Conservation (phyloP, 2,329 filamentous ascomycete species). For the Cytospora leucostoma region DNA sequence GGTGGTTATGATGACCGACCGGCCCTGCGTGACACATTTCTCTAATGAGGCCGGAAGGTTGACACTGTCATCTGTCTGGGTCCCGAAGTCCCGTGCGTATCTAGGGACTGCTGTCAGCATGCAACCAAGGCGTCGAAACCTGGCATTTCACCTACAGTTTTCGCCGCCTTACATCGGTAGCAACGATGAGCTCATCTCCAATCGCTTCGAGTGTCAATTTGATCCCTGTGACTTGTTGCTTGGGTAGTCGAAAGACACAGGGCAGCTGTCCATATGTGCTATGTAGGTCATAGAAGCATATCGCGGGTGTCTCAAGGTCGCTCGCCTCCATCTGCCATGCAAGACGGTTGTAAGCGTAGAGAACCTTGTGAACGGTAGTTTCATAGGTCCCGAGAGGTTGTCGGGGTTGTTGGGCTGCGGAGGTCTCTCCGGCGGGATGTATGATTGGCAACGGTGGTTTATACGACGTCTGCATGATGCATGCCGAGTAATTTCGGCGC, state of each 20-base stretch:
- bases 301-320: background rate
- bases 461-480: background rate
- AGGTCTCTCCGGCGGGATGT: background rate
- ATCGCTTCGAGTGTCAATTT: background rate
- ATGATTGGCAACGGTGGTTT: no score
- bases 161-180: background rate
- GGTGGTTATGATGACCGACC: slow-evolving; percentile 3
- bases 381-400: background rate
- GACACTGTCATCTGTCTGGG: background rate
- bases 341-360: slow-evolving; percentile 7
- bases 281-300: slow-evolving; percentile 3
- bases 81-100: background rate
- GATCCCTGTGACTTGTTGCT: background rate
- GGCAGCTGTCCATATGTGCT: background rate
- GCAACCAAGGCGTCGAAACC: background rate
- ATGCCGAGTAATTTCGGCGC: background rate
- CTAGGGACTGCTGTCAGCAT: background rate
- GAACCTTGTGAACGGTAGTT: background rate
- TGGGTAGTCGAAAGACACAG: background rate
- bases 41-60: background rate
- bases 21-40: background rate
- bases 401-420: background rate
- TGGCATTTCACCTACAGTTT: slow-evolving; percentile 7
- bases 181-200: slow-evolving; percentile 8
- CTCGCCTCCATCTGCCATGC: slow-evolving; percentile 4